Base-by-base conservation (phyloP, 169 alveolate genomes). In the Plasmodium coatneyi region DNA sequence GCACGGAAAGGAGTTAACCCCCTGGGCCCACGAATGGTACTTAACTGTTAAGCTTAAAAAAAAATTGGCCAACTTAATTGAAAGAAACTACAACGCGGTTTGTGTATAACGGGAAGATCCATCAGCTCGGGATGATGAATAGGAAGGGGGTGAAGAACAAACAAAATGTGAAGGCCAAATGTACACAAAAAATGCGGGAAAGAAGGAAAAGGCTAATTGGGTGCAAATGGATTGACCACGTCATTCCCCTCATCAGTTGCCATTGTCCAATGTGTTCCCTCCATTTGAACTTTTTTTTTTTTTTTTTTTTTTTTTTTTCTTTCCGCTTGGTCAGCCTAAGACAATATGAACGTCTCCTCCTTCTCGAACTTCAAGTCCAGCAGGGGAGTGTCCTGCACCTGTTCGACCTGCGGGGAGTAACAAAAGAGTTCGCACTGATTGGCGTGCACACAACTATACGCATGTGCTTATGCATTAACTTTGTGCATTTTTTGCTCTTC, bases 301-400 rank as follows among this genome's bases (percentile, higher is more conserved):
- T 56, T 56, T 60, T 60, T 60, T 60, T 56, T 56, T 56, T 56
- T 60, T 60, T 19, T 60, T 60, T 3, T 22, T 4, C 32, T 66
- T 66, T 5, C 2, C 36, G 36, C 4, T 6, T 28, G 41, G 36
- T 22, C 16, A 66, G 1, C n/a, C 39, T 83, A 84, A 6, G 79
- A 76, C 16, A 84, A 46, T 84, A 84, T 84, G 41, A 84, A 84
- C 39, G 93, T 74, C 66, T 84, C 93, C 28, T 84, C 93, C 66
- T 84, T 84, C 60, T 84, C 93, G 52, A 84, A 84, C 25, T 84
- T 84, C 93, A 84, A 36, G 39, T 84, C 93, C 49, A 49, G 41
- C 80, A 84, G 54, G 66, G 14, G 43, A 10, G 76, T 84, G 30
- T 84, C 93, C 39, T 84, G 84, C 19, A 84, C 93, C 80, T 72